phyloP scores from a whole-genome alignment of 169 alveolate species.

The Plasmodium berghei region DNA sequence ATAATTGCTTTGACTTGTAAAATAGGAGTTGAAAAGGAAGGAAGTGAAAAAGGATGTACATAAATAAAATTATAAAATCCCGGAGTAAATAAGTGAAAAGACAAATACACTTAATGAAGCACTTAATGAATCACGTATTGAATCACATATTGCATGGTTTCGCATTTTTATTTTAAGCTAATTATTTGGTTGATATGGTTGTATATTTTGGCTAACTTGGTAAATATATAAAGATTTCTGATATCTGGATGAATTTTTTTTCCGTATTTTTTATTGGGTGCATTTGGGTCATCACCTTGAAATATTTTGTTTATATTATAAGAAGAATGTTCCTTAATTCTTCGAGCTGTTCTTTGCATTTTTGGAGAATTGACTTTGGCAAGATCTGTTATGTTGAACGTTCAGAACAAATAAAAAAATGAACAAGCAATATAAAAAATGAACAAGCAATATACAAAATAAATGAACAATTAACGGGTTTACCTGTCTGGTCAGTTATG shows the following conservation, averaged over 20 bases:
- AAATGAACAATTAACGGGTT: not conserved
- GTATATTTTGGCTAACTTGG: not conserved
- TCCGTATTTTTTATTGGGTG: conserved; percentile 25
- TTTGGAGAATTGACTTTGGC: too few relatives aligned
- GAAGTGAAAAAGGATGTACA: not conserved
- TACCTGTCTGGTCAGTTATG: not conserved
- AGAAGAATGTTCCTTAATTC: conserved; percentile 1
- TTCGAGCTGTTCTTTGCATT: too few relatives aligned
- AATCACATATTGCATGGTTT: not conserved
- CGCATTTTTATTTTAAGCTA: too few relatives aligned
- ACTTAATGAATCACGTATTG: too few relatives aligned
- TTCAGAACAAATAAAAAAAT: not conserved
- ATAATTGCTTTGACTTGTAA: not conserved
- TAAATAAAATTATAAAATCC: not conserved
- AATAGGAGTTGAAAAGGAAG: not conserved
- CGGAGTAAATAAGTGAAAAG: not conserved
- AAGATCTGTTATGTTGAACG: too few relatives aligned
- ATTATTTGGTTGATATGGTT: too few relatives aligned
- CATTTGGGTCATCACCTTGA: conserved; percentile 5
- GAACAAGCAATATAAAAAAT: not conserved
- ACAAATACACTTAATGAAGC: not conserved
- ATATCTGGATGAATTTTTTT: conserved; percentile 19
- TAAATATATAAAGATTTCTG: conserved; percentile 15
- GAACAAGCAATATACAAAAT: not conserved
- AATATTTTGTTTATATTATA: conserved; percentile 22